Conservation (phyloP, 2,329 filamentous ascomycete genomes). For the Daldinia sp. region DNA sequence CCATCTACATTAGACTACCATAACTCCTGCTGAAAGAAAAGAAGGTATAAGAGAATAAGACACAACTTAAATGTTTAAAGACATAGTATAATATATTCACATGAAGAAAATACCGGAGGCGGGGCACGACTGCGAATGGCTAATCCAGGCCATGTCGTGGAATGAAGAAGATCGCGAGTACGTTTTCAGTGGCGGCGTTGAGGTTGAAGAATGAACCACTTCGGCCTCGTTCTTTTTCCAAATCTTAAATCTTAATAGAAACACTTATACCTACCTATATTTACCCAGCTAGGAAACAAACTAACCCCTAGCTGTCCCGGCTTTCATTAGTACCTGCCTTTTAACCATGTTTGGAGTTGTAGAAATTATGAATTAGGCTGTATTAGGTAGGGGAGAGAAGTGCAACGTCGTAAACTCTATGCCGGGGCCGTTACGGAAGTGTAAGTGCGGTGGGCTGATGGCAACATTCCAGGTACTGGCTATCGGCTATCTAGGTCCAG, state of each 20-base stretch:
- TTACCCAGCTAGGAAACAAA: constrained; percentile 6
- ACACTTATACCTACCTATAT: constrained; percentile 3
- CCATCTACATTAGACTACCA: constrained; percentile 18
- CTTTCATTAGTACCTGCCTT: constrained; percentile 13
- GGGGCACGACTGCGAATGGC: constrained; percentile 41
- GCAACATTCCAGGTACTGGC: constrained; percentile 39
- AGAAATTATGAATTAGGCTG: constrained; percentile 10
- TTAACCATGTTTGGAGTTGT: constrained; percentile 20
- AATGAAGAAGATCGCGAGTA: constrained; percentile 36
- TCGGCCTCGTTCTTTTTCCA: constrained; percentile 26
- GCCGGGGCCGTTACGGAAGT: constrained; percentile 14
- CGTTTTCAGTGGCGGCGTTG: constrained; percentile 15
- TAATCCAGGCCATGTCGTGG: constrained; percentile 43
- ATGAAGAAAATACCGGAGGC: constrained; percentile 40
- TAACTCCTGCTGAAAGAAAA: constrained; percentile 1
- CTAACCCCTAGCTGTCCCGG: constrained; percentile 17
- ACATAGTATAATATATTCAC: constrained; percentile 35
- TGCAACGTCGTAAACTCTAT: constrained; percentile 29
- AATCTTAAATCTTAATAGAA: constrained; percentile 12
- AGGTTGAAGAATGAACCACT: constrained; percentile 24
- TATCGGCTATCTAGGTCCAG: constrained; percentile 15
- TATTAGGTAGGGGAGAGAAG: constrained; percentile 8
- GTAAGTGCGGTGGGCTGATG: constrained; percentile 17
- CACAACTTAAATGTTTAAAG: constrained; percentile 24
- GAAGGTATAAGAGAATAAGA: constrained; percentile 23